These are phyloP conservation scores for Blastocrithidia nonstop DNA, from an alignment of 208 protist genomes.

Conservation along the genomic window DNA sequence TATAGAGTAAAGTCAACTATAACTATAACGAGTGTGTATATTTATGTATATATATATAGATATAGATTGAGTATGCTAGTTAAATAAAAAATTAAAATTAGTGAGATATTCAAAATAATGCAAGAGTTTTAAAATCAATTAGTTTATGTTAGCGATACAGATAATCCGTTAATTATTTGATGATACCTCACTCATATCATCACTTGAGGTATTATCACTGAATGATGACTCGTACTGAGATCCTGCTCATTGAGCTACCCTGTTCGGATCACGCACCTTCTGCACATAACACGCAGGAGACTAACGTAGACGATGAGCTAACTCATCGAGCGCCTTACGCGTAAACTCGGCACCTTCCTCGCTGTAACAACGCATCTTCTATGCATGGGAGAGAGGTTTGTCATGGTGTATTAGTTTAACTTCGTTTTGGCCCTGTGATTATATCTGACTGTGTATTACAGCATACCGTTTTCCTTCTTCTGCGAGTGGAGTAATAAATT, in stretches of 20 bases:
- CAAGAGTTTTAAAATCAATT: neutral
- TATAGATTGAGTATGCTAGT: neutral
- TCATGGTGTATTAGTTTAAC: neutral
- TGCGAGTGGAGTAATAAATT: conserved; percentile 9
- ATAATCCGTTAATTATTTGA: neutral
- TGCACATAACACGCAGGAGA: conserved; percentile 25
- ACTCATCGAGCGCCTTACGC: conserved; percentile 26
- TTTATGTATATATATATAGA: neutral
- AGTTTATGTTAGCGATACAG: neutral
- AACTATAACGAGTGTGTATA: neutral
- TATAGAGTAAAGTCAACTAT: too few relatives aligned
- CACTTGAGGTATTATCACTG: too few relatives aligned
- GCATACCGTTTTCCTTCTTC: conserved; percentile 2
- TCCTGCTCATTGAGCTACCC: conserved; percentile 35
- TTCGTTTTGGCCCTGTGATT: neutral
- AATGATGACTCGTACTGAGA: too few relatives aligned
- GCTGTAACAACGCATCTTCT: conserved; percentile 23
- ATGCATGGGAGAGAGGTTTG: conserved; percentile 1
- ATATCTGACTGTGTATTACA: neutral
- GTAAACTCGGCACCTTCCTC: conserved; percentile 30
- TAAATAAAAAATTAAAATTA: neutral
- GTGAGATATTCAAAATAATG: neutral
- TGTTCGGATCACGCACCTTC: conserved; percentile 34
- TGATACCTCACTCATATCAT: too few relatives aligned
- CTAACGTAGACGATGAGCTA: conserved; percentile 26